These are phyloP conservation scores for Kluyveromyces wickerhamii DNA, from an alignment of 805 yeast species.

Conservation along the genomic window DNA sequence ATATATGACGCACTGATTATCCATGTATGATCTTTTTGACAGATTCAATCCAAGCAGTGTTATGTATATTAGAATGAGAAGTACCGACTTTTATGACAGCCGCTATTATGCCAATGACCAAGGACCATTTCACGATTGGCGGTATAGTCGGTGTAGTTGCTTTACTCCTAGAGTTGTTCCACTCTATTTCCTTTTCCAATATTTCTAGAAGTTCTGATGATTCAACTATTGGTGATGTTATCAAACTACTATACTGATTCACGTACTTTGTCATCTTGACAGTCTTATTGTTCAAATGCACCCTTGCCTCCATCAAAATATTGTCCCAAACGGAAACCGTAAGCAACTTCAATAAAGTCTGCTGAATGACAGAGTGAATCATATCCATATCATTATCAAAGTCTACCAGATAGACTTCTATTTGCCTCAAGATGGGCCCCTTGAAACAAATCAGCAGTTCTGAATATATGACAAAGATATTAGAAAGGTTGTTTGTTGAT, in stretches of 20 bases:
- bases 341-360: slow-evolving; percentile 23
- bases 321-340: slow-evolving; percentile 15
- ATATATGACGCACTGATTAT: background rate
- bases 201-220: background rate
- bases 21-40: background rate
- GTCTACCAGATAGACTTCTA: slow-evolving; percentile 14
- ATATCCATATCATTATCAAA: slow-evolving; percentile 30
- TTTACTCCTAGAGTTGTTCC: slow-evolving; percentile 12
- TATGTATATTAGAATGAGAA: slow-evolving; percentile 3
- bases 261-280: slow-evolving; percentile 10
- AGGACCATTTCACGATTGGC: slow-evolving; percentile 3
- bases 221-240: slow-evolving; percentile 8
- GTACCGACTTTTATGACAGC: slow-evolving; percentile 1
- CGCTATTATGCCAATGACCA: slow-evolving; percentile 3
- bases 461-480: slow-evolving; percentile 54
- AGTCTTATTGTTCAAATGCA: slow-evolving; percentile 4
- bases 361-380: slow-evolving; percentile 36
- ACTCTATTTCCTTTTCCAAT: slow-evolving; percentile 14
- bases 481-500: slow-evolving; percentile 44
- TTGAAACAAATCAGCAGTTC: slow-evolving; percentile 43
- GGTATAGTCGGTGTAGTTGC: background rate
- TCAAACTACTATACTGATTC: slow-evolving; percentile 24
- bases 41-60: slow-evolving; percentile 1
- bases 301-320: slow-evolving; percentile 11
- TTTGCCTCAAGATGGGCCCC: slow-evolving; percentile 33